phyloP scores from a whole-genome alignment of 371 early-diverging fungal species.

The Rhizopus stolonifer region DNA sequence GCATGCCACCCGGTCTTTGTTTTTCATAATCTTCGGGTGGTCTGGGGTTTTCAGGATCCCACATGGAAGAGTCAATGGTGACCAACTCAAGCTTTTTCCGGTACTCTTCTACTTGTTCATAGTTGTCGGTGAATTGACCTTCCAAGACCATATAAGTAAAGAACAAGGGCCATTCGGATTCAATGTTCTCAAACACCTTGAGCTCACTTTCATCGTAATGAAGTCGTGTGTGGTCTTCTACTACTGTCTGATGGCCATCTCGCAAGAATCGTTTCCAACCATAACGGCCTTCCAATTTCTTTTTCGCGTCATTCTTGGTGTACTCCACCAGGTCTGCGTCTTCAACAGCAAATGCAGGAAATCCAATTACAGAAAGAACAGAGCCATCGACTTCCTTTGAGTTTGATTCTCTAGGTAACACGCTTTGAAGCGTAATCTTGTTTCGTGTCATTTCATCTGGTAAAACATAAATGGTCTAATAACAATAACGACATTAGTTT shows the following conservation, averaged over 20 bases:
- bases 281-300: slow-evolving; percentile 82
- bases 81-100: slow-evolving; percentile 65
- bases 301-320: slow-evolving; percentile 75
- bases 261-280: slow-evolving; percentile 88
- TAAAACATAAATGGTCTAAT: slow-evolving; percentile 75
- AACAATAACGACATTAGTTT: not conserved
- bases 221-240: slow-evolving; percentile 78
- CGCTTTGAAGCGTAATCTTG: slow-evolving; percentile 75
- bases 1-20: slow-evolving; percentile 7
- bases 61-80: slow-evolving; percentile 65
- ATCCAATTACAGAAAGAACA: slow-evolving; percentile 82
- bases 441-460: slow-evolving; percentile 89
- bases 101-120: slow-evolving; percentile 72
- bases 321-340: slow-evolving; percentile 65
- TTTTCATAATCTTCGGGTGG: slow-evolving; percentile 30
- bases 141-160: slow-evolving; percentile 89
- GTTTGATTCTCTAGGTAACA: slow-evolving; percentile 86
- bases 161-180: slow-evolving; percentile 93
- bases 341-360: slow-evolving; percentile 86
- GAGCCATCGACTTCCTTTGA: slow-evolving; percentile 92
- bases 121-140: slow-evolving; percentile 73
- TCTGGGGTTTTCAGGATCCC: slow-evolving; percentile 44
- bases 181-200: slow-evolving; percentile 83
- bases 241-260: slow-evolving; percentile 86
- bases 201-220: slow-evolving; percentile 87